phyloP scores from a whole-genome alignment of 768 basidiomycete genomes.

The Arthromyces matolae region DNA sequence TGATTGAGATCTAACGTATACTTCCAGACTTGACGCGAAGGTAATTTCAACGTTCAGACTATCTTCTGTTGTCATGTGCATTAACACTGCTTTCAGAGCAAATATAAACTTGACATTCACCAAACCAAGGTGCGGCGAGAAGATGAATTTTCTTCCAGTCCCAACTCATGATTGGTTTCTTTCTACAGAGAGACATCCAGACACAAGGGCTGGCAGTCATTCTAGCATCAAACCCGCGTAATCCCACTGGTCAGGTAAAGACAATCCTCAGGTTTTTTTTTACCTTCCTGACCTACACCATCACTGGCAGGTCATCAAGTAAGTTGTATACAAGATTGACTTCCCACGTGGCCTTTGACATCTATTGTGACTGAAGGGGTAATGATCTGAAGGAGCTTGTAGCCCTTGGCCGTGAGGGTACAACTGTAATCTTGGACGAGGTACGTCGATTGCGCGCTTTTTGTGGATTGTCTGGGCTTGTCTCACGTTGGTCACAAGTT shows the following conservation, averaged over 20 bases:
- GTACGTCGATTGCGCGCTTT: slow-evolving; percentile 28
- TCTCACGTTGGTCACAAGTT: slow-evolving; percentile 47
- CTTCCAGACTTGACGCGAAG: slow-evolving; percentile 29
- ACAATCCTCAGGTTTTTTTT: background rate
- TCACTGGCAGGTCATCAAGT: slow-evolving; percentile 47
- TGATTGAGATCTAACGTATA: slow-evolving; percentile 3
- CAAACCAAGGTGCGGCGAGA: slow-evolving; percentile 83
- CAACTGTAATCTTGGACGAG: slow-evolving; percentile 84
- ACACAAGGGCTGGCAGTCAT: slow-evolving; percentile 84
- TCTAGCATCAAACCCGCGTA: slow-evolving; percentile 91
- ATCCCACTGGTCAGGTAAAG: slow-evolving; percentile 91
- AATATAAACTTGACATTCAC: slow-evolving; percentile 76
- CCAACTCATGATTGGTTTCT: slow-evolving; percentile 9
- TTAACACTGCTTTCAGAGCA: slow-evolving; percentile 32
- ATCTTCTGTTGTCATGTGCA: slow-evolving; percentile 2
- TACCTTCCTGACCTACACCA: background rate
- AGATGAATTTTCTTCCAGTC: too few species aligned
- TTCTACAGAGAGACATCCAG: slow-evolving; percentile 68
- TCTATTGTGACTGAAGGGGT: slow-evolving; percentile 42
- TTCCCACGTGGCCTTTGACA: background rate
- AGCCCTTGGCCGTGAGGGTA: slow-evolving; percentile 64
- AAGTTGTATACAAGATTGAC: slow-evolving; percentile 6
- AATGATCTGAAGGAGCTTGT: slow-evolving; percentile 82
- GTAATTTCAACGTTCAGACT: slow-evolving; percentile 18
- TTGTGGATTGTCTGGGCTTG: too few species aligned